A percentile compares a stretch with the other conserved stretches of the same genome.
Conservation (phyloP, 176 grass and related monocot species). For the Cenchrus purpureus region DNA sequence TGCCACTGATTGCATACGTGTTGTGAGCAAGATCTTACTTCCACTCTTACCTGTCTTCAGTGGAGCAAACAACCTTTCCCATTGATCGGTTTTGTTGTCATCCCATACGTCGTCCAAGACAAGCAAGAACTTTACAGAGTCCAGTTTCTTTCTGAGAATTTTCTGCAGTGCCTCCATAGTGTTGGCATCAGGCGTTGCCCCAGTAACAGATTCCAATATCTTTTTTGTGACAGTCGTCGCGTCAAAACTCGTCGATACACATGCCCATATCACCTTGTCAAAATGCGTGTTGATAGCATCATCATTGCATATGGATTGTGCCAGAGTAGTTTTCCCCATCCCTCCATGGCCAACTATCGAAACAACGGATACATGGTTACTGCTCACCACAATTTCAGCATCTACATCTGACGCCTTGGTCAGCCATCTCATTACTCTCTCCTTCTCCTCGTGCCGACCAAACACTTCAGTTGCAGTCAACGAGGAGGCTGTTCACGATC, state of each 20-base stretch:
- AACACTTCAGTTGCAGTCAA: background rate
- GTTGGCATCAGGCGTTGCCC: background rate
- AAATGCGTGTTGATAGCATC: background rate
- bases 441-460: background rate
- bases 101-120: constrained; percentile 57
- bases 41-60: constrained; percentile 33
- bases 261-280: constrained; percentile 37
- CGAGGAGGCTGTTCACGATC: constrained; percentile 33
- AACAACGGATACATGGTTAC: constrained; percentile 8
- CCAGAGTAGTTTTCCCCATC: constrained; percentile 48
- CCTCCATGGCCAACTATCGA: constrained; percentile 46
- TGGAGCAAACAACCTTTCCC: constrained; percentile 44
- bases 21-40: constrained; percentile 57
- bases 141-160: constrained; percentile 13
- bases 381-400: background rate
- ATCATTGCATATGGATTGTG: constrained; percentile 39
- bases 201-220: background rate
- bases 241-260: constrained; percentile 34
- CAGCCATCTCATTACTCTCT: background rate
- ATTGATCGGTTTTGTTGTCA: constrained; percentile 25
- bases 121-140: constrained; percentile 33
- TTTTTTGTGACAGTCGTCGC: background rate
- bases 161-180: constrained; percentile 39
- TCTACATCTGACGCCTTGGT: background rate
- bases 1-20: constrained; percentile 15